phyloP scores from a whole-genome alignment of 306 rosid genomes.

The Crataegus laevigata region DNA sequence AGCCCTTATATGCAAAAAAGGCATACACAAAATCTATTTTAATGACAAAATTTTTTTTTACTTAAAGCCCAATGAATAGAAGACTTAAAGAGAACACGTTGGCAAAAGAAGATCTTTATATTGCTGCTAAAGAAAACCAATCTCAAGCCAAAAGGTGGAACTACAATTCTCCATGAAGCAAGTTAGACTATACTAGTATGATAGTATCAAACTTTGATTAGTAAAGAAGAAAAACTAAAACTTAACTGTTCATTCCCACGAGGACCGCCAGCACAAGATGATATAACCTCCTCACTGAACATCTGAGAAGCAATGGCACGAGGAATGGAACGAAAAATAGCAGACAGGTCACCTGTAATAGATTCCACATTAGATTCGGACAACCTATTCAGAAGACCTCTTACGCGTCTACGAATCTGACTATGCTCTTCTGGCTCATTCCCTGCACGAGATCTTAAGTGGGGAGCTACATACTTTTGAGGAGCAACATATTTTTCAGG shows the following conservation, averaged over 20 bases:
- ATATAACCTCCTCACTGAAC: slow-evolving; percentile 62
- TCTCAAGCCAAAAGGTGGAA: not conserved
- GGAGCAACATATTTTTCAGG: slow-evolving; percentile 61
- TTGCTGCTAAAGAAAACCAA: not conserved
- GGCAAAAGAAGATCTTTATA: not conserved
- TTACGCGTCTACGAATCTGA: slow-evolving; percentile 53
- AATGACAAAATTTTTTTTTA: not conserved
- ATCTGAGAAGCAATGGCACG: slow-evolving; percentile 55
- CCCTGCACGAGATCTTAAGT: slow-evolving; percentile 57
- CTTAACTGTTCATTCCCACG: slow-evolving; percentile 88
- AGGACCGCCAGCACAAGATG: slow-evolving; percentile 70
- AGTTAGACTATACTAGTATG: not conserved
- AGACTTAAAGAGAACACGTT: not conserved
- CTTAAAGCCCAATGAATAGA: not conserved
- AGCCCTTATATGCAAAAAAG: not conserved
- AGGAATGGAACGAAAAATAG: slow-evolving; percentile 46
- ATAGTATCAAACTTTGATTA: not conserved
- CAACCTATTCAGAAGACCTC: slow-evolving; percentile 64
- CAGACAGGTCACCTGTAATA: slow-evolving; percentile 56
- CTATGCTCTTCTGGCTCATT: slow-evolving; percentile 64
- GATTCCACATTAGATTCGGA: slow-evolving; percentile 75
- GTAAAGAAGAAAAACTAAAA: not conserved
- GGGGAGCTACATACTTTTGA: slow-evolving; percentile 71
- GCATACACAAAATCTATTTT: not conserved
- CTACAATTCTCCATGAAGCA: not conserved